phyloP scores from a whole-genome alignment of 441 rosid genomes.

The Aleurites moluccanus region DNA sequence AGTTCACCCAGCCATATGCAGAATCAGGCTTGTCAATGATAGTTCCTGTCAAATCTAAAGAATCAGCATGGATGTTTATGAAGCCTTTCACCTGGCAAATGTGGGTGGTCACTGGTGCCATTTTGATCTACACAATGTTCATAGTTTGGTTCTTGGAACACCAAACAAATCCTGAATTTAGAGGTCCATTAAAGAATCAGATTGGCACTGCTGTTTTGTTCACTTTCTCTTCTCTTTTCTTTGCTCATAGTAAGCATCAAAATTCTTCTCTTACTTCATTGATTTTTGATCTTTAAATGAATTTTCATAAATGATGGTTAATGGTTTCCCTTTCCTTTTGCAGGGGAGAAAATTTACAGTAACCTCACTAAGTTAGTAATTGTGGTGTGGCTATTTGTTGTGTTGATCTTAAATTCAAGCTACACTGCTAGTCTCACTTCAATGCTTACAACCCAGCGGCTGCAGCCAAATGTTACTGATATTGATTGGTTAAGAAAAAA shows the following conservation, averaged over 20 bases:
- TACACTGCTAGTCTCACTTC: constrained; percentile 55
- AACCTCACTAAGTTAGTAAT: constrained; percentile 44
- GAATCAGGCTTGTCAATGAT: constrained; percentile 44
- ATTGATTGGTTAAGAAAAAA: constrained; percentile 30
- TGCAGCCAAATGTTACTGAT: constrained; percentile 32
- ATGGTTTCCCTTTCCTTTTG: not conserved
- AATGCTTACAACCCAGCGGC: constrained; percentile 43
- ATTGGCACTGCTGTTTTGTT: constrained; percentile 36
- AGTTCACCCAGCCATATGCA: constrained; percentile 43
- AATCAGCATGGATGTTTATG: constrained; percentile 36
- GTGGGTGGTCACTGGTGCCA: constrained; percentile 35
- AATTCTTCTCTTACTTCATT: not conserved
- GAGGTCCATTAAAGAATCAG: constrained; percentile 36
- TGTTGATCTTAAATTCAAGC: constrained; percentile 45
- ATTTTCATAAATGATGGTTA: not conserved
- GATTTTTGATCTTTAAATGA: not conserved
- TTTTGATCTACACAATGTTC: constrained; percentile 35
- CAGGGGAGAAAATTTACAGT: constrained; percentile 44
- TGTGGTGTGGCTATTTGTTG: constrained; percentile 52
- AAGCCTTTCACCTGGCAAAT: constrained; percentile 39
- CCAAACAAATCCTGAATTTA: constrained; percentile 32
- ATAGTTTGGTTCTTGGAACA: constrained; percentile 45
- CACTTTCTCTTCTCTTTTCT: constrained; percentile 45
- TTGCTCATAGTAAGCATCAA: constrained; percentile 45
- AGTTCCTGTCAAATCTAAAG: constrained; percentile 26